Conservation (phyloP, 129 eudicot species). For the Tagetes patula region DNA sequence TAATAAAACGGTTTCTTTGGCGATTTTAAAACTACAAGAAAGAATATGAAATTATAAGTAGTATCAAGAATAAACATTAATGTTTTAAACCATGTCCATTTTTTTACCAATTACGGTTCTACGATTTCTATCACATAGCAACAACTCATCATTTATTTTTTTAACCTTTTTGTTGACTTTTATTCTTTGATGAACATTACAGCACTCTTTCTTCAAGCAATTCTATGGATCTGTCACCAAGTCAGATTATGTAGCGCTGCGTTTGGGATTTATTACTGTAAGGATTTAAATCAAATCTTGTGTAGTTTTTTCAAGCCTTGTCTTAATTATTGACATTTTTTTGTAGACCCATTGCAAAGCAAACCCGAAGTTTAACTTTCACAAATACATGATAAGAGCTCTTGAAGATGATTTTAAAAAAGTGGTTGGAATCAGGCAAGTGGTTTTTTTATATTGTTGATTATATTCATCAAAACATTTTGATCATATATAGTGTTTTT, state of each 20-base stretch:
- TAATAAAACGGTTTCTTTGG: no score
- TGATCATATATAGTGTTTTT: not conserved
- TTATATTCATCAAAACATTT: not conserved
- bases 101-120: not conserved
- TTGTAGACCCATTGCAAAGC: conserved; percentile 52
- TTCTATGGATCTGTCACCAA: conserved; percentile 68
- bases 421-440: conserved; percentile 76
- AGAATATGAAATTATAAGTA: not conserved
- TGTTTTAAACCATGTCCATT: not conserved
- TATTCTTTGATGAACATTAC: conserved; percentile 27
- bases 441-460: not conserved
- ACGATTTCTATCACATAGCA: not conserved
- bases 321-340: not conserved
- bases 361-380: conserved; percentile 64
- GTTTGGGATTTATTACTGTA: conserved; percentile 68
- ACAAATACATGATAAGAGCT: conserved; percentile 76
- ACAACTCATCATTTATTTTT: not conserved
- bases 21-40: no score
- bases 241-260: conserved; percentile 60
- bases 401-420: conserved; percentile 69
- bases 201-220: conserved; percentile 74
- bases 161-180: not conserved
- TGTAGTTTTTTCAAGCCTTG: not conserved
- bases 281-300: not conserved
- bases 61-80: not conserved